phyloP scores from a whole-genome alignment of 1,284 basidiomycete species.

The Ceratobasidium sp. region DNA sequence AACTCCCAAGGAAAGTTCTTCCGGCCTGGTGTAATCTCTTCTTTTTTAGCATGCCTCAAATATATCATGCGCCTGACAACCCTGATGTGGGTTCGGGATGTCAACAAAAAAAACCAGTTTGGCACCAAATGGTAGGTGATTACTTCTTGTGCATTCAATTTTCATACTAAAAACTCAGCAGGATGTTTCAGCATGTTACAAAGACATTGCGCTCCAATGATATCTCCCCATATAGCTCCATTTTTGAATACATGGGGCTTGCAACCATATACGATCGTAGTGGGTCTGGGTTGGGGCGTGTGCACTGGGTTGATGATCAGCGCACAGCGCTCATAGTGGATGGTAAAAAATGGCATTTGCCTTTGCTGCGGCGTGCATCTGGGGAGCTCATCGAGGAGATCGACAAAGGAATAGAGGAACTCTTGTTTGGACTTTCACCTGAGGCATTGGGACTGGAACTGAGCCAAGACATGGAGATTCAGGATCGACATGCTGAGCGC shows the following conservation, averaged over 20 bases:
- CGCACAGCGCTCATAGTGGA: not conserved
- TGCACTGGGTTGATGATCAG: slow-evolving; percentile 1
- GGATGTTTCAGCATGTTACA: not conserved
- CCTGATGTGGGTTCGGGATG: not conserved
- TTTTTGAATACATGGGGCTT: too few species aligned
- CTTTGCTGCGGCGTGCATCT: not conserved
- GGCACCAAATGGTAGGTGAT: not conserved
- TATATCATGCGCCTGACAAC: slow-evolving; percentile 10
- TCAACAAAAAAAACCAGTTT: not conserved
- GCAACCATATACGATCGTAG: not conserved
- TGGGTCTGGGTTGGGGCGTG: not conserved
- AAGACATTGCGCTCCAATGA: too few species aligned
- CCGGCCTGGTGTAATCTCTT: not conserved
- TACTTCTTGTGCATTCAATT: too few species aligned
- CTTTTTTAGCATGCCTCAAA: not conserved
- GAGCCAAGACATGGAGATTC: not conserved
- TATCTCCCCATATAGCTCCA: too few species aligned
- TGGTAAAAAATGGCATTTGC: not conserved
- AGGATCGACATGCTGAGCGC: not conserved
- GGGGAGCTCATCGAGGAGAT: not conserved
- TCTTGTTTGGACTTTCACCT: not conserved
- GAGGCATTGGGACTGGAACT: not conserved
- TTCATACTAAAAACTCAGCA: not conserved
- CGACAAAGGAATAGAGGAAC: not conserved
- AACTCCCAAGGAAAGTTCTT: not conserved